Percentiles rank a stretch among this genome's conserved stretches.
Conservation (phyloP, 2,329 filamentous ascomycete genomes). For the Apiospora saccharicola region DNA sequence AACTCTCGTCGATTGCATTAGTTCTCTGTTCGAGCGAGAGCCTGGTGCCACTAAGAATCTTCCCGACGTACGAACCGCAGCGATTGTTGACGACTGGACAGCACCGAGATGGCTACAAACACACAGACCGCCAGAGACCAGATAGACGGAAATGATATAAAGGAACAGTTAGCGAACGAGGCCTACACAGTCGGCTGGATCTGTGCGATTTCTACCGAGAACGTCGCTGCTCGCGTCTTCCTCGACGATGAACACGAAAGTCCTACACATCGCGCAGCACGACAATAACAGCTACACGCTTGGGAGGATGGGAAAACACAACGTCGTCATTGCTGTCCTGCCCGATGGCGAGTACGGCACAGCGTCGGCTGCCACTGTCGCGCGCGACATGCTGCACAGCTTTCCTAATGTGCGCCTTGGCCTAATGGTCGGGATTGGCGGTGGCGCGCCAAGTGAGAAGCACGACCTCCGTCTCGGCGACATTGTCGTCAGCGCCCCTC, state of each 20-base stretch:
- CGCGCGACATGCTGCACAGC: slow-evolving; percentile 36
- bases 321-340: slow-evolving; percentile 44
- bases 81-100: background rate
- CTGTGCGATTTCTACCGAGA: slow-evolving; percentile 47
- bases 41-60: background rate
- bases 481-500: slow-evolving; percentile 40
- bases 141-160: too few species aligned
- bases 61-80: background rate
- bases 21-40: background rate
- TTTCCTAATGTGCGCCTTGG: slow-evolving; percentile 39
- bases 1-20: background rate
- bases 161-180: slow-evolving; percentile 13
- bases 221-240: slow-evolving; percentile 46
- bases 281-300: slow-evolving; percentile 43
- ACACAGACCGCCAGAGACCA: background rate
- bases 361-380: slow-evolving; percentile 36
- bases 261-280: slow-evolving; percentile 34
- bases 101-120: background rate
- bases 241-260: slow-evolving; percentile 48
- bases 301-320: slow-evolving; percentile 43
- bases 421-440: slow-evolving; percentile 45
- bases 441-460: slow-evolving; percentile 31
- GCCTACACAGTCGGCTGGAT: slow-evolving; percentile 54
- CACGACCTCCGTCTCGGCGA: slow-evolving; percentile 44
- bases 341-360: slow-evolving; percentile 39